Evolutionary conservation across 441 rosid species (phyloP).

Genomic region (Arabidopsis hybrid): DNA sequence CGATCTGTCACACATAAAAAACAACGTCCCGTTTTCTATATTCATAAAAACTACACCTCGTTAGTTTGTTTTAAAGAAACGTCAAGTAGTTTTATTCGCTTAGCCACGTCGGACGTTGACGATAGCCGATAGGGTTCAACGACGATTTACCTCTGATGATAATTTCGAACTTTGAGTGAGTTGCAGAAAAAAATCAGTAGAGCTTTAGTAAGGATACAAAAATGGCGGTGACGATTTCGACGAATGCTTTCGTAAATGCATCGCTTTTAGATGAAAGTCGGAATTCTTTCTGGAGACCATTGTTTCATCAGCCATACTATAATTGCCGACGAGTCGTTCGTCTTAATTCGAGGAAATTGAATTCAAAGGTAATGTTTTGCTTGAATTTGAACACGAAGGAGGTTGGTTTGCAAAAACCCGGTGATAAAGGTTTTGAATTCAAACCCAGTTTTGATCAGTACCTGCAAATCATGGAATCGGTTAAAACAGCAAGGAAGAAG

Average conservation of each 20-base stretch:
- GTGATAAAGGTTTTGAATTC: slow-evolving; percentile 60
- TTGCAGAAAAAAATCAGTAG: slow-evolving; percentile 7
- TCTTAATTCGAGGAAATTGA: slow-evolving; percentile 42
- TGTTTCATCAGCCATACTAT: slow-evolving; percentile 38
- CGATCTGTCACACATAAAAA: neutral
- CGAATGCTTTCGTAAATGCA: slow-evolving; percentile 49
- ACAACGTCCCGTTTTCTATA: slow-evolving; percentile 11
- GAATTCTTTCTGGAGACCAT: slow-evolving; percentile 38
- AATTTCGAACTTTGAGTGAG: slow-evolving; percentile 7
- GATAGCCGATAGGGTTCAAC: slow-evolving; percentile 42
- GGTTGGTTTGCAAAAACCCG: slow-evolving; percentile 28
- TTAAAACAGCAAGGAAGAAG: slow-evolving; percentile 57
- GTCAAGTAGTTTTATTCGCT: slow-evolving; percentile 13
- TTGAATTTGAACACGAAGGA: slow-evolving; percentile 53
- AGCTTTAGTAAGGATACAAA: neutral
- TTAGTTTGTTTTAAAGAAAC: neutral
- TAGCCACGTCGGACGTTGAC: slow-evolving; percentile 33
- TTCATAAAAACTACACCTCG: neutral
- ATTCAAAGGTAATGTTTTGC: slow-evolving; percentile 40
- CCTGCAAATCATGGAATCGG: slow-evolving; percentile 83
- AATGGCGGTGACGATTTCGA: slow-evolving; percentile 53
- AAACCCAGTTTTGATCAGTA: slow-evolving; percentile 82
- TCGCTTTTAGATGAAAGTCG: slow-evolving; percentile 45
- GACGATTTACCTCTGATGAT: slow-evolving; percentile 1
- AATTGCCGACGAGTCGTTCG: slow-evolving; percentile 47